These are phyloP conservation scores for Phytophthora uliginosa DNA, from an alignment of 352 stramenopile species.

Conservation along the genomic window DNA sequence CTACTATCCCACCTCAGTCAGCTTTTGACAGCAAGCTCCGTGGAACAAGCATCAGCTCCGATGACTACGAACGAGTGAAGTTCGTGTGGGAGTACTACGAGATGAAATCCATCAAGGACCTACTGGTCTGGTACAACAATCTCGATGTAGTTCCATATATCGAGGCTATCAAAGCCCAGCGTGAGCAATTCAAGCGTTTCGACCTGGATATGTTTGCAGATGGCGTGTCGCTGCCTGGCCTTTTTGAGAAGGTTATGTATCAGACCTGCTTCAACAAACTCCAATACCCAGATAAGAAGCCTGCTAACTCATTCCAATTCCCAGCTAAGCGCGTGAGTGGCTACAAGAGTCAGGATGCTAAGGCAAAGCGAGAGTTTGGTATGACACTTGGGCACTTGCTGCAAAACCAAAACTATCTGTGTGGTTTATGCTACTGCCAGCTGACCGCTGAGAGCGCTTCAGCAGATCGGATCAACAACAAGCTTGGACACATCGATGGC, in stretches of 20 bases:
- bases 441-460: slow-evolving; percentile 33
- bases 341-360: no score
- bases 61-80: not conserved
- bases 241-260: slow-evolving; percentile 40
- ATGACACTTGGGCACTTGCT: slow-evolving; percentile 21
- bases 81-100: not conserved
- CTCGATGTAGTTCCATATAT: slow-evolving; percentile 41
- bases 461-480: slow-evolving; percentile 15
- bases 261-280: slow-evolving; percentile 28
- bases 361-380: no score
- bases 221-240: slow-evolving; percentile 21
- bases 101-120: slow-evolving; percentile 45
- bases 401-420: slow-evolving; percentile 35
- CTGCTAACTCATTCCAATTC: slow-evolving; percentile 29
- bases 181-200: slow-evolving; percentile 23
- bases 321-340: not conserved
- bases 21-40: not conserved
- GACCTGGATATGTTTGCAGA: slow-evolving; percentile 35
- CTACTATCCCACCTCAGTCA: not conserved
- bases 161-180: slow-evolving; percentile 20
- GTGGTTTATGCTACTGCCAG: slow-evolving; percentile 25
- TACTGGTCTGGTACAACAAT: slow-evolving; percentile 30
- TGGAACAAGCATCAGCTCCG: not conserved
- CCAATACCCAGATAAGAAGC: slow-evolving; percentile 5
- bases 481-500: no score